Base-by-base conservation (phyloP, 225 moss, liverwort and hornwort genomes). In the Pseudisothecium myosuroides region DNA sequence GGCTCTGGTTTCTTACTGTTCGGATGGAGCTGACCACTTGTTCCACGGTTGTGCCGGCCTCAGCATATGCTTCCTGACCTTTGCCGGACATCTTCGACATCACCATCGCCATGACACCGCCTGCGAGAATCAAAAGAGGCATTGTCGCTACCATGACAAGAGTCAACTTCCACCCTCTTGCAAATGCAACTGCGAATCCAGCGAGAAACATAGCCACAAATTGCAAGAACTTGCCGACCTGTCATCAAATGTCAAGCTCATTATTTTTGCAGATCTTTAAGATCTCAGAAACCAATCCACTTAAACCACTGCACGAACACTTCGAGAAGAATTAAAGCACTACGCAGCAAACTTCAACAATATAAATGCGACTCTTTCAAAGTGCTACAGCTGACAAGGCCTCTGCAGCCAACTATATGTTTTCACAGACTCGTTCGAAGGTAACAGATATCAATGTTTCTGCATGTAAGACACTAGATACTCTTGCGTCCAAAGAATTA, bases 21-120 rank as follows among this genome's bases (percentile, higher is more conserved):
- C 98, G 92, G 75, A 99, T 96, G 6, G 98, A 92, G 88, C 98
- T 92, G 41, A 99, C 89, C 24, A 94, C 95, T 95, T 97, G 98
- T 88, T 97, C 98, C 75, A 96, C 98, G 27, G 96, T 90, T 47
- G 93, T 93, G 60, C 96, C 97, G 76, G 97, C 97, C 56, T 92
- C 94, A 86, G 97, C 95, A 91, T 99, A 99, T 26, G 98, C 95
- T 28, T 77, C 71, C 89, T 97, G 98, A 32, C 93, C 92, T 75
- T 20, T 7, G 55, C 85, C 90, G 34, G 97, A 83, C 85, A 84
- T 85, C 84, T 59, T 95, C 5, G 92, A 73, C 90, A 97, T 85
- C 36, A 95, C 89, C 68, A 74, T 90, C n/a, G 93, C 93, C 94
- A 95, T 92, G 5, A 93, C 0, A 36, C 89, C 90, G 60, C 95